Evolutionary conservation across 2,329 filamentous ascomycete species (phyloP).

Genomic region (Pseudopyricularia cyperi): DNA sequence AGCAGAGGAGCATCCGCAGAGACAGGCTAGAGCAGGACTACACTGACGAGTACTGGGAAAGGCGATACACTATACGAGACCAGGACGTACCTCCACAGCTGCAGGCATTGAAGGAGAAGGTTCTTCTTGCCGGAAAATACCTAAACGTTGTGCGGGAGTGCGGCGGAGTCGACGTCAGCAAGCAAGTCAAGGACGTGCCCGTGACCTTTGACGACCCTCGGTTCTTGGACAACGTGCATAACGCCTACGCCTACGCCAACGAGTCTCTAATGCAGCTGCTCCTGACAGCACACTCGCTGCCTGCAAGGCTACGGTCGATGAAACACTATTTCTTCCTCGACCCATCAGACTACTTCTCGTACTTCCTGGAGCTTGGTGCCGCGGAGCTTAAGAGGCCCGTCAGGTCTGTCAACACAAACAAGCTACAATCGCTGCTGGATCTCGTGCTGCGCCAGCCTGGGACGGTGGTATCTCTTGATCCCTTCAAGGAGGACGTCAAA

Average conservation of each 20-base stretch:
- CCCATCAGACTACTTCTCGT: conserved; percentile 93
- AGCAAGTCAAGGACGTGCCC: conserved; percentile 78
- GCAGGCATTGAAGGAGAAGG: conserved; percentile 82
- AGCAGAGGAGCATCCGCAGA: conserved; percentile 86
- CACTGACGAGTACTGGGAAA: conserved; percentile 98
- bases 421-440: conserved; percentile 91
- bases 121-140: conserved; percentile 90
- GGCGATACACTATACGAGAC: conserved; percentile 87
- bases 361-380: conserved; percentile 84
- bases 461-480: conserved; percentile 83
- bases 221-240: conserved; percentile 92
- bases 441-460: conserved; percentile 92
- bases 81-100: conserved; percentile 76
- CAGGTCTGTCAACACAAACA: conserved; percentile 78
- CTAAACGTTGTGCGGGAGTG: conserved; percentile 96
- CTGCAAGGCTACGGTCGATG: conserved; percentile 72
- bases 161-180: conserved; percentile 86
- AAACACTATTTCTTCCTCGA: conserved; percentile 99
- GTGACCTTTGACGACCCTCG: conserved; percentile 81
- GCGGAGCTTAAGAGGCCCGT: conserved; percentile 91
- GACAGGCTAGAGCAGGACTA: conserved; percentile 92
- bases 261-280: conserved; percentile 83
- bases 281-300: conserved; percentile 82
- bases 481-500: conserved; percentile 97
- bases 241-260: conserved; percentile 89